Conservation (phyloP, 1,284 basidiomycete species). For the Sanghuangporus weigelae region DNA sequence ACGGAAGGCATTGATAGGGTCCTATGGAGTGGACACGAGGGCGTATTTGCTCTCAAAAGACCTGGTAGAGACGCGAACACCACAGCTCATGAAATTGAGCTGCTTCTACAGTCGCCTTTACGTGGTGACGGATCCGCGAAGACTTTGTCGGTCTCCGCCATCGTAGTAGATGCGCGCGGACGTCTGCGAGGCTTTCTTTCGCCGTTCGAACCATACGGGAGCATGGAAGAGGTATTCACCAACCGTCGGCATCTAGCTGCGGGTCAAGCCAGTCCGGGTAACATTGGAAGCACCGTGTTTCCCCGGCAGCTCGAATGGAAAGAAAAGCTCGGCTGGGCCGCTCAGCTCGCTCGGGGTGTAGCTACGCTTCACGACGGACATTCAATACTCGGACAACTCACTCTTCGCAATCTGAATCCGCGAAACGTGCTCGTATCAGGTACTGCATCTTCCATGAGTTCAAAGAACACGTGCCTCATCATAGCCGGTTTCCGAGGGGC, state of each 20-base stretch:
- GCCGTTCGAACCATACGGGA: conserved; percentile 4
- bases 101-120: not conserved
- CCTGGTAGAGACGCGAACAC: not conserved
- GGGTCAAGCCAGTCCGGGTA: not conserved
- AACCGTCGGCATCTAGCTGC: not conserved
- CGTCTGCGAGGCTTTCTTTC: conserved; percentile 9
- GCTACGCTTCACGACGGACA: not conserved
- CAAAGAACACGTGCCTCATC: not conserved
- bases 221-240: conserved; percentile 3
- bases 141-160: not conserved
- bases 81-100: conserved; percentile 1
- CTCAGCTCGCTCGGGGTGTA: not conserved
- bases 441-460: not conserved
- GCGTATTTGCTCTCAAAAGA: conserved; percentile 6
- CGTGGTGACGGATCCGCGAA: not conserved
- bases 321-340: conserved; percentile 1
- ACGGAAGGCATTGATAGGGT: conserved; percentile 1
- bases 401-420: conserved; percentile 8
- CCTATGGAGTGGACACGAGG: not conserved
- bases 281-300: not conserved
- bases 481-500: conserved; percentile 3
- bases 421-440: conserved; percentile 6
- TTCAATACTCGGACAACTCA: not conserved
- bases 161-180: not conserved
- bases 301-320: conserved; percentile 7